A percentile compares a stretch with the other conserved stretches of the same genome.
Evolutionary conservation across 345 rosid species (phyloP).

Genomic region (Noccaea caerulescens): DNA sequence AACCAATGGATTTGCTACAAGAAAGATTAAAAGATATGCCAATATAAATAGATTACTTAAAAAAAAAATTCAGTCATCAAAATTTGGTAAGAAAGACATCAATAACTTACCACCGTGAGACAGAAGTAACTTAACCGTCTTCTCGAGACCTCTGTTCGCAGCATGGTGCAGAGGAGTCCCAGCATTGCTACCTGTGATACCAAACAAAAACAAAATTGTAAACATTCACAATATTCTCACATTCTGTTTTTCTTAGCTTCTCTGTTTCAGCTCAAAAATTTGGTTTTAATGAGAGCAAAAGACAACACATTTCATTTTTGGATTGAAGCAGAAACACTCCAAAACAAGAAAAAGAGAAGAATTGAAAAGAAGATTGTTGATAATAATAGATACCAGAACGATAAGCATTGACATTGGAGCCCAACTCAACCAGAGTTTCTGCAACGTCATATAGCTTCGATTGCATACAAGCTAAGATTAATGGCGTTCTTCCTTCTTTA

Average conservation of each 20-base stretch:
- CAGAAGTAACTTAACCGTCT: conserved; percentile 78
- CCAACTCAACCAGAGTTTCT: conserved; percentile 75
- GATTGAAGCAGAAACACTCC: not conserved
- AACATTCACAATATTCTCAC: not conserved
- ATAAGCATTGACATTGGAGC: conserved; percentile 80
- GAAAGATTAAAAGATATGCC: conserved; percentile 24
- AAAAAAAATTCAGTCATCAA: not conserved
- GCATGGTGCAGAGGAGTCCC: conserved; percentile 98
- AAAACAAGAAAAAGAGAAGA: not conserved
- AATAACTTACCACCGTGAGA: conserved; percentile 65
- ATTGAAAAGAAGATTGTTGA: not conserved
- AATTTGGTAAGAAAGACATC: not conserved
- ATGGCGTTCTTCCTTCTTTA: conserved; percentile 86
- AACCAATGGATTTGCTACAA: conserved; percentile 74
- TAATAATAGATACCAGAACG: conserved; percentile 60
- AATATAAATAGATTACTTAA: not conserved
- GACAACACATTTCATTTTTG: not conserved
- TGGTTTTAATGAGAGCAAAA: too few relatives aligned
- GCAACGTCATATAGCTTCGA: conserved; percentile 63
- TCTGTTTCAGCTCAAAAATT: not conserved
- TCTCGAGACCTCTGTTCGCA: conserved; percentile 82
- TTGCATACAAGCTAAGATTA: conserved; percentile 77
- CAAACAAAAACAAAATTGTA: conserved; percentile 11
- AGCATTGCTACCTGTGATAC: conserved; percentile 62
- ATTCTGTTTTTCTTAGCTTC: too few relatives aligned